Percentiles rank a stretch among this genome's conserved stretches.
Evolutionary conservation across 2,329 filamentous ascomycete genomes (phyloP).

Genomic region (Nemania sp.): DNA sequence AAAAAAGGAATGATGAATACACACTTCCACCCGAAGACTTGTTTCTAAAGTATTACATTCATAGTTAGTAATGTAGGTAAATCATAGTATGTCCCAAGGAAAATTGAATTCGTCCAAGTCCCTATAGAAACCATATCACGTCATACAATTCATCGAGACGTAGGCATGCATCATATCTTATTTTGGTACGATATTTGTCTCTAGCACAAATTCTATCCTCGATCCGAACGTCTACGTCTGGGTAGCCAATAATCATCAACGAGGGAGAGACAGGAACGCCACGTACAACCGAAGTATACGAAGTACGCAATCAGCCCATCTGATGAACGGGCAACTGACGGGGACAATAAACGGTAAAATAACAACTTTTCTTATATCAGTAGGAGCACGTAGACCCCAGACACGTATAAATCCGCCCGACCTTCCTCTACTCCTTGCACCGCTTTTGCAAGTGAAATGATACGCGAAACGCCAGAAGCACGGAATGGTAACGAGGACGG

Average conservation of each 20-base stretch:
- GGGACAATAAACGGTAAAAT: not conserved
- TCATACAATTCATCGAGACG: not conserved
- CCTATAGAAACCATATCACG: not conserved
- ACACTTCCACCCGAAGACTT: too few species aligned
- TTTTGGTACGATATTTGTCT: not conserved
- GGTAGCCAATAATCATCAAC: not conserved
- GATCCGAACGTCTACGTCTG: not conserved
- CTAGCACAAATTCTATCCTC: not conserved
- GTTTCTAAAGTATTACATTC: too few species aligned
- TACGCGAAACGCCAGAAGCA: constrained; percentile 33
- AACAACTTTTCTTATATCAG: constrained; percentile 30
- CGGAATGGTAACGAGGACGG: constrained; percentile 8
- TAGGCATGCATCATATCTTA: not conserved
- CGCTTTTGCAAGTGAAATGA: constrained; percentile 37
- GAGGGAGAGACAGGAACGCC: not conserved
- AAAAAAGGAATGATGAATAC: too few species aligned
- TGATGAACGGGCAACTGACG: not conserved
- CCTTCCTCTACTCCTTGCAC: constrained; percentile 42
- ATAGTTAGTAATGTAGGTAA: too few species aligned
- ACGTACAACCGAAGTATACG: not conserved
- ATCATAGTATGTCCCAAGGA: too few species aligned
- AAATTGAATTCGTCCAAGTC: too few species aligned
- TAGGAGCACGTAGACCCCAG: constrained; percentile 13
- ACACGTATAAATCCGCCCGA: constrained; percentile 26
- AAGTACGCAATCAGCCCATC: not conserved